A percentile compares a stretch with the other conserved stretches of the same genome.
Evolutionary conservation across 75 land plant species (phyloP).

Genomic region (Chamaecyparis obtusa): DNA sequence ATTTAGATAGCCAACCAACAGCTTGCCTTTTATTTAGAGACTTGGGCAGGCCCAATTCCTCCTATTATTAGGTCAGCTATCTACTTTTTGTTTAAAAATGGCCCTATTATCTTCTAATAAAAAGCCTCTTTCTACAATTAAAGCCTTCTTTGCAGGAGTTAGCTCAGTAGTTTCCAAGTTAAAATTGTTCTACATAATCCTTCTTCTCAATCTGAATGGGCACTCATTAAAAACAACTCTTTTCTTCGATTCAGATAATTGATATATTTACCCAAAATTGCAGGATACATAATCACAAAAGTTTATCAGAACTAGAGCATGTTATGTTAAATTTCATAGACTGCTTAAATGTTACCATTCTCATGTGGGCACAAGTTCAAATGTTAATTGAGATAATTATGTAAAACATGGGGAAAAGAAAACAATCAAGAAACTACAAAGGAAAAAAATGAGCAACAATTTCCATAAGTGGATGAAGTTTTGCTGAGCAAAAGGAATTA

Average conservation of each 20-base stretch:
- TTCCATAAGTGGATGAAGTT: no score
- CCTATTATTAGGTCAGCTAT: not conserved
- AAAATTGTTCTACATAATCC: no score
- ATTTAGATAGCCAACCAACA: not conserved
- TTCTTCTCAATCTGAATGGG: not conserved
- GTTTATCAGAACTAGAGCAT: no score
- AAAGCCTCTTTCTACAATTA: not conserved
- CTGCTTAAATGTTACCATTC: not conserved
- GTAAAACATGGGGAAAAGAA: not conserved
- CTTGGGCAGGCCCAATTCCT: not conserved
- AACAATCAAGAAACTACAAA: no score
- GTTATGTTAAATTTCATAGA: not conserved
- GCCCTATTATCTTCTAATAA: not conserved
- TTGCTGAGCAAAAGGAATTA: no score
- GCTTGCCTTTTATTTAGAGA: not conserved
- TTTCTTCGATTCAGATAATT: not conserved
- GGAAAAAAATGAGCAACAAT: no score
- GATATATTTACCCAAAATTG: no score
- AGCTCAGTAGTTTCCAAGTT: not conserved
- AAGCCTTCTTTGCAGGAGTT: not conserved
- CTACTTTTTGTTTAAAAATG: not conserved
- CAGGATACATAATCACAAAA: not conserved
- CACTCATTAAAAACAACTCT: no score
- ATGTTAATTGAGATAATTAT: no score
- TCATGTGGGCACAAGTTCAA: not conserved